These are phyloP conservation scores for Phialophora chinensis DNA, from an alignment of 2,329 filamentous ascomycete species.

Conservation along the genomic window DNA sequence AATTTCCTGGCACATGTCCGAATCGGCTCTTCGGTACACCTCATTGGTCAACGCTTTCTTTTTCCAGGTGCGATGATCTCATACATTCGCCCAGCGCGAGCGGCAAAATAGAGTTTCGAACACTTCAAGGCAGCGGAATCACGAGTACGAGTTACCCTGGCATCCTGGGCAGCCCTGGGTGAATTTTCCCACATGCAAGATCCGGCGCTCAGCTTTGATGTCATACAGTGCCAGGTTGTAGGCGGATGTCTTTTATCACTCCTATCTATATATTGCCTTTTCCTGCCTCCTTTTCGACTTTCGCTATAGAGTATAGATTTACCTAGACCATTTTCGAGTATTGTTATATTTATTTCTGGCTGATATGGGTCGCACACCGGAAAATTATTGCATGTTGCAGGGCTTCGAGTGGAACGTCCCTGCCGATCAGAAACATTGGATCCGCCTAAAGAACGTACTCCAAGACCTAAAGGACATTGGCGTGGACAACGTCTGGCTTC, in stretches of 20 bases:
- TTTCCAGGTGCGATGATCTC: not conserved
- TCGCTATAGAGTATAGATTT: not conserved
- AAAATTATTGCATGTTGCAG: slow-evolving; percentile 68
- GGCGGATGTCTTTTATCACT: not conserved
- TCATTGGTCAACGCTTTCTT: not conserved
- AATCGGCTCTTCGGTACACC: not conserved
- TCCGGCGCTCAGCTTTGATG: not conserved
- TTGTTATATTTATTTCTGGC: not conserved
- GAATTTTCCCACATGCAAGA: not conserved
- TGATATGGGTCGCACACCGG: slow-evolving; percentile 35
- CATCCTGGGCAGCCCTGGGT: not conserved
- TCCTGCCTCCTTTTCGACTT: not conserved
- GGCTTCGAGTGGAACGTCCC: slow-evolving; percentile 76
- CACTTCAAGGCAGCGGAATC: not conserved
- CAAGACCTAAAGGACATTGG: slow-evolving; percentile 64
- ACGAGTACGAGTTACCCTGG: not conserved
- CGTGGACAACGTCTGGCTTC: slow-evolving; percentile 70
- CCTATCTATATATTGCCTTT: slow-evolving; percentile 2
- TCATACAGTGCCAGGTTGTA: not conserved
- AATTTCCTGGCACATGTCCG: not conserved
- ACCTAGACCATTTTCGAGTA: not conserved
- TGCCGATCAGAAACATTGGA: slow-evolving; percentile 64
- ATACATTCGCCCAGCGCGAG: not conserved
- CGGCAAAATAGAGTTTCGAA: not conserved
- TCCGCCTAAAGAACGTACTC: slow-evolving; percentile 60